Base-by-base conservation (phyloP, 306 rosid genomes). In the Glycine soja region DNA sequence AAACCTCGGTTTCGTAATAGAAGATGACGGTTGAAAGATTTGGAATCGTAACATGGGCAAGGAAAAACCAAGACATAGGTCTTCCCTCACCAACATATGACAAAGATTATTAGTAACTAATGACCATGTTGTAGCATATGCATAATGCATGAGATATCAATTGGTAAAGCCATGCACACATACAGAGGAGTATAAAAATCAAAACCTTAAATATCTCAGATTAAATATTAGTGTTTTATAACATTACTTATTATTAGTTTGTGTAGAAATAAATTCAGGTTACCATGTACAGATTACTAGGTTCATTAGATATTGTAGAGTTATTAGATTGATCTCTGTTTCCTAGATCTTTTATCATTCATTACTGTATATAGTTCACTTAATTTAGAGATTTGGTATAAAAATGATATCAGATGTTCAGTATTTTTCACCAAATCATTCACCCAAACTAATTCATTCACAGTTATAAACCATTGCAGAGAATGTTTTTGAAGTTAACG, bases 21-120 rank as follows among this genome's bases (percentile, higher is more conserved):
- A 93, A 93, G 89, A 87, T 87, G 81, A 88, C 87, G 0, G 94
- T 93, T 18, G 94, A 87, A 71, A 93, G 93, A 84, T 90, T 84
- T 16, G 97, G 97, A 78, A 91, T 80, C 2, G 94, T 83, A 36
- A 90, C 42, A 10, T 84, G 90, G 75, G 97, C 94, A 74, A 91
- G 87, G 88, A 93, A 93, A 87, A 93, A 93, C 97, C 97, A 93
- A 59, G 97, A 53, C 97, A 93, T 91, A 64, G 97, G 92, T 82
- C 97, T 93, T 86, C 77, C 48, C 63, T 86, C 83, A 80, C 81
- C 74, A 75, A 58, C 67, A 83, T 72, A 62, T 52, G 83, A 80
- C 64, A 71, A 74, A 78, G 71, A 80, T 78, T 65, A 48, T 83
- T 86, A 80, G 52, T 36, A 46, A 70, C 16, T 58, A 66, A 61